These are phyloP conservation scores for Eutrema salsugineum DNA, from an alignment of 441 rosid genomes.

Conservation along the genomic window DNA sequence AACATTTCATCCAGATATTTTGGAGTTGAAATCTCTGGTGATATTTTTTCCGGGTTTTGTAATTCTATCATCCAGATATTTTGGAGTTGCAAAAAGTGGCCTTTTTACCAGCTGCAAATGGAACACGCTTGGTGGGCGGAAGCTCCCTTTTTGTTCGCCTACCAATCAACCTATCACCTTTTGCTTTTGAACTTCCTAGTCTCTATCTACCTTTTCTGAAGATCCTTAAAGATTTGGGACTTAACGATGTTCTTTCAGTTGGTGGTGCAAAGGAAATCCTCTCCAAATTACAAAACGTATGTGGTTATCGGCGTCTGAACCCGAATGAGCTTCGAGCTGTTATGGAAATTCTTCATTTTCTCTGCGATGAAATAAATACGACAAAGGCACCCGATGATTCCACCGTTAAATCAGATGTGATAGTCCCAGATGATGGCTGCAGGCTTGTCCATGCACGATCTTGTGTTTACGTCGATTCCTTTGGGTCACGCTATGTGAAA, in stretches of 20 bases:
- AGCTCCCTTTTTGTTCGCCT: slow-evolving; percentile 82
- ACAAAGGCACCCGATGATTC: slow-evolving; percentile 31
- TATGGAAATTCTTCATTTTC: slow-evolving; percentile 80
- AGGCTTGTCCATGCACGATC: slow-evolving; percentile 86
- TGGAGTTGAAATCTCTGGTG: slow-evolving; percentile 5
- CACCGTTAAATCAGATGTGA: slow-evolving; percentile 54
- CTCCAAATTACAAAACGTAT: slow-evolving; percentile 67
- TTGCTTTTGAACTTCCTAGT: slow-evolving; percentile 94
- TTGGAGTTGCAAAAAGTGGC: slow-evolving; percentile 73
- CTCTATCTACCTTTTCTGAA: slow-evolving; percentile 79
- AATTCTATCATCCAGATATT: slow-evolving; percentile 51
- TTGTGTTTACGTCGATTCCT: slow-evolving; percentile 79
- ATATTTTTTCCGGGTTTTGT: background rate
- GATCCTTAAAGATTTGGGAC: slow-evolving; percentile 89
- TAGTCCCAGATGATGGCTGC: slow-evolving; percentile 96
- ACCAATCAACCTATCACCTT: slow-evolving; percentile 85
- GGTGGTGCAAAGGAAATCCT: slow-evolving; percentile 76
- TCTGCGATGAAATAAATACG: slow-evolving; percentile 50
- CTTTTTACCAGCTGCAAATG: slow-evolving; percentile 95
- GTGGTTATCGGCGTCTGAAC: slow-evolving; percentile 91
- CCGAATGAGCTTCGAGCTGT: slow-evolving; percentile 99
- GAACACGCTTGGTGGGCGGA: slow-evolving; percentile 87
- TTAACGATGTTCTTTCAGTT: slow-evolving; percentile 75
- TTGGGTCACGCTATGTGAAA: slow-evolving; percentile 75
- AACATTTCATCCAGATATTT: no score